phyloP scores from a whole-genome alignment of 1,284 basidiomycete species.

The Boletus semigastroideus region DNA sequence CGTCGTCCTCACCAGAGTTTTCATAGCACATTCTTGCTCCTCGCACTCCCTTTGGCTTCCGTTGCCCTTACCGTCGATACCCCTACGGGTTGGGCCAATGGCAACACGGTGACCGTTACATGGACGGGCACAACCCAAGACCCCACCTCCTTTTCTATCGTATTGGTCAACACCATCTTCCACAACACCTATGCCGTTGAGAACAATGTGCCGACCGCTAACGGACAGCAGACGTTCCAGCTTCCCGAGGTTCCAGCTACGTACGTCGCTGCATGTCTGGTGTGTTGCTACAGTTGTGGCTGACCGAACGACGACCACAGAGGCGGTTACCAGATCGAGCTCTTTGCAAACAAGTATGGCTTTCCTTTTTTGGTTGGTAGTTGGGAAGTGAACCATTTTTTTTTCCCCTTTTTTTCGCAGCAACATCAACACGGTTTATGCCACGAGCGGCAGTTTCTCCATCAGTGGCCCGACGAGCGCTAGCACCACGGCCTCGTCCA shows the following conservation, averaged over 20 bases:
- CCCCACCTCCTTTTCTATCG: neutral
- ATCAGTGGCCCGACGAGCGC: constrained; percentile 35
- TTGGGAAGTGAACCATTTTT: neutral
- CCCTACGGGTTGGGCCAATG: neutral
- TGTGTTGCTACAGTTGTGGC: neutral
- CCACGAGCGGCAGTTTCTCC: constrained; percentile 43
- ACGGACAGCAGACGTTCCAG: constrained; percentile 37
- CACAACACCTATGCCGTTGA: constrained; percentile 55
- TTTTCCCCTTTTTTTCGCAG: constrained; percentile 25
- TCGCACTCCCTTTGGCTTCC: constrained; percentile 47
- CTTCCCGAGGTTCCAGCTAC: constrained; percentile 51
- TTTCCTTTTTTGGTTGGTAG: neutral
- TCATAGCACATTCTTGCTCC: constrained; percentile 43
- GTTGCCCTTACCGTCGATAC: neutral
- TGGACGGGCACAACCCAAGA: neutral
- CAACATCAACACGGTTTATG: constrained; percentile 49
- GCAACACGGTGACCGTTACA: neutral
- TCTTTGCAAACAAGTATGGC: constrained; percentile 44
- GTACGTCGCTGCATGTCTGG: constrained; percentile 36
- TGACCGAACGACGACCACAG: constrained; percentile 6
- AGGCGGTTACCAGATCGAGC: constrained; percentile 50
- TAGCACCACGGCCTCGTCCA: constrained; percentile 20
- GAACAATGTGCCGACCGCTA: constrained; percentile 51
- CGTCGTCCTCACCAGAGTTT: neutral
- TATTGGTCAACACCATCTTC: constrained; percentile 49